phyloP scores from a whole-genome alignment of 805 yeast species.

The Candida hispaniensis region DNA sequence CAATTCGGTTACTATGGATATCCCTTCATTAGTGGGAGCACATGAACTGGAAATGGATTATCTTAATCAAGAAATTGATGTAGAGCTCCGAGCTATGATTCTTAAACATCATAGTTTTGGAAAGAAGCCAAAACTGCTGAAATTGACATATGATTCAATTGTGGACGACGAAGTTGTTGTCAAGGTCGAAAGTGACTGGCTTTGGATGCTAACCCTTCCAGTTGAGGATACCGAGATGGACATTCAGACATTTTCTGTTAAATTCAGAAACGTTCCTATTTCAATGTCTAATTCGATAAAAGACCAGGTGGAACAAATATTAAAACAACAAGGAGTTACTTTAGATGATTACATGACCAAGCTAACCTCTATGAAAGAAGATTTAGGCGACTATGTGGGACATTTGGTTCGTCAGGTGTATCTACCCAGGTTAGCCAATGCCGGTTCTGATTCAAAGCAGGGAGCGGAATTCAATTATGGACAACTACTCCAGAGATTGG shows the following conservation, averaged over 20 bases:
- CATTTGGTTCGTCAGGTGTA: slow-evolving; percentile 10
- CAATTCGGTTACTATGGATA: slow-evolving; percentile 2
- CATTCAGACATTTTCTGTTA: slow-evolving; percentile 5
- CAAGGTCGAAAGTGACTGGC: slow-evolving; percentile 14
- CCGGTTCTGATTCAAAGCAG: too few species aligned
- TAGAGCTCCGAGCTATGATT: slow-evolving; percentile 12
- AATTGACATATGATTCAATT: slow-evolving; percentile 2
- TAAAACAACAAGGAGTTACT: slow-evolving; percentile 6
- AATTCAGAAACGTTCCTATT: slow-evolving; percentile 2
- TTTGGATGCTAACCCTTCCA: slow-evolving; percentile 14
- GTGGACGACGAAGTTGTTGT: slow-evolving; percentile 5
- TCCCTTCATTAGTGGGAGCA: slow-evolving; percentile 2
- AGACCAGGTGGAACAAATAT: slow-evolving; percentile 2
- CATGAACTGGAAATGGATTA: slow-evolving; percentile 8
- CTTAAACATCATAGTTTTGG: slow-evolving; percentile 15
- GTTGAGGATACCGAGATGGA: slow-evolving; percentile 9
- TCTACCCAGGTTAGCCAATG: slow-evolving; percentile 2
- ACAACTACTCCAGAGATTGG: too few species aligned
- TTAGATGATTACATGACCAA: slow-evolving; percentile 14
- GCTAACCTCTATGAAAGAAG: slow-evolving; percentile 10
- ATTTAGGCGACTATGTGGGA: slow-evolving; percentile 13
- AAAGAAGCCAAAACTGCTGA: slow-evolving; percentile 2
- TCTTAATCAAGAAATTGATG: slow-evolving; percentile 8
- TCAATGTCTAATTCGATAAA: slow-evolving; percentile 3
- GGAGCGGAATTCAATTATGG: too few species aligned